Base-by-base conservation (phyloP, 2,329 filamentous ascomycete genomes). In the Monilinia vaccinii-corymbosi region DNA sequence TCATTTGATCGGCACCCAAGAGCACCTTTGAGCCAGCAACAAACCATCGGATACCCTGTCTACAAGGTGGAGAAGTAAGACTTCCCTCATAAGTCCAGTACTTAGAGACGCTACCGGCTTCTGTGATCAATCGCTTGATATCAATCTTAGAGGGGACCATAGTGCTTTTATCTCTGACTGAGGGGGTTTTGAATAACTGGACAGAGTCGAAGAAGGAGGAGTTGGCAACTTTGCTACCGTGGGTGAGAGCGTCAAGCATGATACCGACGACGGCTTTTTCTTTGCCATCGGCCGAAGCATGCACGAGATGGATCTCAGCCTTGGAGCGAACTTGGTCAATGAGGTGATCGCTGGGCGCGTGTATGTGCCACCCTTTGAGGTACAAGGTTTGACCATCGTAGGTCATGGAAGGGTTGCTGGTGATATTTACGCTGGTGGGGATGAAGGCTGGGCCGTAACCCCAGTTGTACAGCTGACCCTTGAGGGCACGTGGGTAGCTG, bases 311-410 rank as follows among this genome's bases (percentile, higher is more conserved):
- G 23, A 80, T 68, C 64, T 81, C 78, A 40, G 77, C 76, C 61
- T 75, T 76, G 40, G 73, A 71, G 40, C 74, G 73, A 42, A 73
- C 69, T 38, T 75, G 75, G 50, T 74, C 70, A 4, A 81, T 72
- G 3, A 73, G 71, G 67, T 81, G 79, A 60, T 81, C 78, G 6
- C 77, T 77, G 0, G 79, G 78, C 0, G 77, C 67, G 65, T 81
- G 79, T 52, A 79, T 76, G 70, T 81, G 79, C 77, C 77, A 81
- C 50, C 77, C 76, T 45, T 70, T 73, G 10, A 81, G 71, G 66
- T 78, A 80, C 25, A 77, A 71, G 1, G 75, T 79, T 61, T 74
- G 70, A 66, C 78, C 75, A 56, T 79, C 76, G 67, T 75, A 79
- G 1, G 70, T 73, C 60, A 80, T 69, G 48, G 71, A 71, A 3